Evolutionary conservation across 768 basidiomycete species (phyloP), one percentile per base, ranked within the genome.

Genomic region (Termitomyces sp.): DNA sequence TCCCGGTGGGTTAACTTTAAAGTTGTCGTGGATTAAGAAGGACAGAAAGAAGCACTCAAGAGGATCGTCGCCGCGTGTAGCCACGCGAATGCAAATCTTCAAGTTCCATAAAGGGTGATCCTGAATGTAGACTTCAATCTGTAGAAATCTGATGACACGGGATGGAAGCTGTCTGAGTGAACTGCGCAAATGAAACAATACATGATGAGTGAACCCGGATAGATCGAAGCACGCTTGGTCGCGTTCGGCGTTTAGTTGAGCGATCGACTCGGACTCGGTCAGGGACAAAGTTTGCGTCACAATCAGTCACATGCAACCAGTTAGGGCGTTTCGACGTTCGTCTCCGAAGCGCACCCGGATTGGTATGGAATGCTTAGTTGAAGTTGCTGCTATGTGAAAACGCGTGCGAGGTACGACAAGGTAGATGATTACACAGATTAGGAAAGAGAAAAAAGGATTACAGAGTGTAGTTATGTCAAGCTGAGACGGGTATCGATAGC

Each of bases 251-350:
- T 25, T 45, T 7, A 20, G 25, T 15, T 25, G 25, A 7, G 20
- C 52, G 52, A 53, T 53, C 37, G 20, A 38, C 29, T 31, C 25
- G 38, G 20, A 38, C 17, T 31, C 25, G 38, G 29, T 15, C 53
- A 55, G 25, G 54, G 42, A 17, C 15, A 32, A 1, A n/a, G 10
- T 4, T 38, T 52, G 40, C 8, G 54, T 55, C 42, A 45, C 55
- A 25, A 56, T 56, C 42, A 56, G 55, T 56, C 55, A 56, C 55
- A 56, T 56, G 55, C 42, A n/a, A 56, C 17, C 5, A 43, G 40
- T 12, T 7, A n/a, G 53, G 40, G 38, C 38, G 38, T 40, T 25
- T 40, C 12, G 40, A 42, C 55, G 40, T 53, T 53, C 52, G 52
- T 55, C 40, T 55, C 55, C 55, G 55, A 56, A 42, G 40, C 42